Evolutionary conservation across 352 stramenopile species (phyloP), one percentile per base, ranked within the genome.

Genomic region (Pythium plurisporium): DNA sequence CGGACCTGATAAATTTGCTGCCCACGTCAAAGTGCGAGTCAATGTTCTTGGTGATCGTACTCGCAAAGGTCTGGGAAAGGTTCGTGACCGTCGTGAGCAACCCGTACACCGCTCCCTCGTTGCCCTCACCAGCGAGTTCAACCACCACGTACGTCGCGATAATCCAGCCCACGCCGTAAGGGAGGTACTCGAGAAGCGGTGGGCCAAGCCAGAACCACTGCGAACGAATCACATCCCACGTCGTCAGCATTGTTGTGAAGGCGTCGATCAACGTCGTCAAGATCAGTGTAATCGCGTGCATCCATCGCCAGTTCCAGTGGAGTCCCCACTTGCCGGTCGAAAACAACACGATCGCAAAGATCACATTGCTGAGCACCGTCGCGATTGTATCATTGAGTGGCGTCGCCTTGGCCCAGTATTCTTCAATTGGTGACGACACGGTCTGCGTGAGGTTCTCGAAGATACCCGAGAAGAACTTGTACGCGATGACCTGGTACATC

Each of bases 181-280:
- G 70, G 2, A 78, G 23, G 22, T 55, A 50, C 25, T 73, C 60
- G 9, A 63, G 58, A 38, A 77, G 56, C 5, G 69, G 55, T 40
- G 61, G 49, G 30, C 69, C 69, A 4, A 73, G 57, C 56, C 54
- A 77, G 50, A 77, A 74, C 69, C 69, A 78, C 53, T 72, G 70
- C 50, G 43, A 68, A 19, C 68, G 62, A 5, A 75, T 30, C 1
- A 78, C 67, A 31, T 78, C 66, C 66, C 66, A 78, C 26, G 69
- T 58, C 5, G 56, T 62, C 31, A 78, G 42, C 30, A 78, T 62
- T 2, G 59, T 61, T 6, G 63, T 53, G n/a, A 68, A 19, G 12
- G 41, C 56, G 46, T 78, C 70, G 23, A 74, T 55, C 5, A 53
- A 25, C 5, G 73, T 58, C 9, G 73, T 58, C 7, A 55, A 29